Conservation (phyloP, 2,329 filamentous ascomycete genomes). For the Aspergillus costaricaensis region DNA sequence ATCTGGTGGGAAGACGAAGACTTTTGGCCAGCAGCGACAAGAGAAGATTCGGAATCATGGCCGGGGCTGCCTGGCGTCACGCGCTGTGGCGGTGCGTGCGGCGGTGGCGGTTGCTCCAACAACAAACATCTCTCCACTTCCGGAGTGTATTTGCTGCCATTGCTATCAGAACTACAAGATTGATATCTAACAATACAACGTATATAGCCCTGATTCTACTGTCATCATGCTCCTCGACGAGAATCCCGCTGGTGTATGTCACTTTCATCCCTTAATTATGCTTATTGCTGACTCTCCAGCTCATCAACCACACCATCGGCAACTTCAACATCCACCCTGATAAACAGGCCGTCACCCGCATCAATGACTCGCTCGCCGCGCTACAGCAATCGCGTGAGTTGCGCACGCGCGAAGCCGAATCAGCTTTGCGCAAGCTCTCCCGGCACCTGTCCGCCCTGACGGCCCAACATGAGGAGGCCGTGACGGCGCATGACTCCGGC, state of each 20-base stretch:
- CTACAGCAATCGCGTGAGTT: conserved; percentile 82
- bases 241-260: conserved; percentile 77
- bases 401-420: conserved; percentile 70
- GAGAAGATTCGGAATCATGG: background rate
- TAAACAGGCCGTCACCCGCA: conserved; percentile 77
- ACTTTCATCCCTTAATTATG: background rate
- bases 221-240: conserved; percentile 88
- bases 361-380: conserved; percentile 78
- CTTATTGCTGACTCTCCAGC: conserved; percentile 51
- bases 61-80: conserved; percentile 28
- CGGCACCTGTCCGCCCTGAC: conserved; percentile 74
- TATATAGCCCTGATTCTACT: background rate
- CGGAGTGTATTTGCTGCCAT: conserved; percentile 19
- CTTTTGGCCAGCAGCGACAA: background rate
- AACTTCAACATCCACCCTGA: conserved; percentile 96
- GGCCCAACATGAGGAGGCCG: conserved; percentile 74
- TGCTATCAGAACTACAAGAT: too few species aligned
- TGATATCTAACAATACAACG: too few species aligned
- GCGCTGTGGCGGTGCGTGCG: conserved; percentile 39
- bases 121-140: conserved; percentile 27
- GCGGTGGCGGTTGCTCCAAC: conserved; percentile 44
- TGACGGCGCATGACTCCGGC: conserved; percentile 71
- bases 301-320: conserved; percentile 85
- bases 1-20: background rate
- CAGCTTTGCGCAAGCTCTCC: conserved; percentile 68